Evolutionary conservation across 2,329 filamentous ascomycete species (phyloP), one percentile per base, ranked within the genome.

Genomic region (Microdochium trichocladiopsis): DNA sequence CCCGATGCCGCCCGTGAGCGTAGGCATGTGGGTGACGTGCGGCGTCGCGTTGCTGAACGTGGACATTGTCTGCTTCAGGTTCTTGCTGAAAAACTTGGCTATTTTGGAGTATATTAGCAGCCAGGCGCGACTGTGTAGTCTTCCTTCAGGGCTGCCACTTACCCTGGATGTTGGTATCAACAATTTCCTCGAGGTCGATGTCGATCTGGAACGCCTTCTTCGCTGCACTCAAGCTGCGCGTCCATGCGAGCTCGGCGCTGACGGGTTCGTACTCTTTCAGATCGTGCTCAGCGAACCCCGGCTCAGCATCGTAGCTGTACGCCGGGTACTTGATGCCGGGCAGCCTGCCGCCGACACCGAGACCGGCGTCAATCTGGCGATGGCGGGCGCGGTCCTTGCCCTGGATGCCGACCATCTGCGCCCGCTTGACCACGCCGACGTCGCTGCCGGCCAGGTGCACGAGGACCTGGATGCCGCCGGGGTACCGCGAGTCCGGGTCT

Each of bases 261-360:
- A 87, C 72, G 10, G 76, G 72, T 56, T 90, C 78, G 59, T 83
- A 90, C 57, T 86, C 80, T 2, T 87, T 83, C 31, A 88, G 65
- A 52, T 89, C 82, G 21, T 78, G 75, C 66, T 91, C 87, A 0
- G 87, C 87, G 56, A 92, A 91, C 0, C 88, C 88, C 0, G 81
- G 69, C 50, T 81, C 70, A 69, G 79, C 71, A 10, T 69, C 55
- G 49, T 76, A 76, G 1, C 67, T 64, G 47, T 74, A 76, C 18
- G 66, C 66, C 0, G 67, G 67, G 45, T 72, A 76, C 0, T 65
- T 70, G 23, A 28, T 25, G 1, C 70, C 58, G 9, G 63, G 57
- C 37, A 71, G 54, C 5, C 59, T 63, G 3, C 69, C 67, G 0
- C 72, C 73, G 0, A 65, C 60, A 1, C 73, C 73, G 0, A 68